A percentile compares a stretch with the other conserved stretches of the same genome.
These are phyloP conservation scores for Grosmannia clavigera DNA, from an alignment of 2,329 filamentous ascomycete genomes.

Conservation along the genomic window DNA sequence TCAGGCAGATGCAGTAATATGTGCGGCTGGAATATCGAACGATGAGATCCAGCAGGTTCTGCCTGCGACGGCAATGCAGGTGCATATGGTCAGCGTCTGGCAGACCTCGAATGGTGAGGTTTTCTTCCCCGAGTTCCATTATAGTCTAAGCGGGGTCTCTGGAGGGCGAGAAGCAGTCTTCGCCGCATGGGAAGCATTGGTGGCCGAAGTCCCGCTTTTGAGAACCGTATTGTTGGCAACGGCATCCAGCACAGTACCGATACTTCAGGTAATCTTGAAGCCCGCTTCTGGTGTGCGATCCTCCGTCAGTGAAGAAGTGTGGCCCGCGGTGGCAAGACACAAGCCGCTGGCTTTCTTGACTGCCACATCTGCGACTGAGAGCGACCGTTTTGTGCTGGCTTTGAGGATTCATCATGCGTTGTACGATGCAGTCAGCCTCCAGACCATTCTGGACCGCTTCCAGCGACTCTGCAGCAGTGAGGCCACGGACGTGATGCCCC, in stretches of 20 bases:
- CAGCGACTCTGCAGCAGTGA: slow-evolving; percentile 11
- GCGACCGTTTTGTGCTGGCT: slow-evolving; percentile 20
- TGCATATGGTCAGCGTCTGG: slow-evolving; percentile 72
- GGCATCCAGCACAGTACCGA: slow-evolving; percentile 29
- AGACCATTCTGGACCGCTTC: slow-evolving; percentile 41
- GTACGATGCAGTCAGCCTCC: slow-evolving; percentile 76
- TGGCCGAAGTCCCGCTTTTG: slow-evolving; percentile 47
- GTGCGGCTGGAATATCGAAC: slow-evolving; percentile 24
- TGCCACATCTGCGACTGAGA: neutral
- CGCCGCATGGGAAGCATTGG: slow-evolving; percentile 48
- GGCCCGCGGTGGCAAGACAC: slow-evolving; percentile 3
- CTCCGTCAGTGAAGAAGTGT: neutral
- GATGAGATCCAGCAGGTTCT: slow-evolving; percentile 43
- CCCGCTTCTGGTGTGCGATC: slow-evolving; percentile 1
- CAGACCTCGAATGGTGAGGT: slow-evolving; percentile 50
- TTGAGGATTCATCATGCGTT: slow-evolving; percentile 72
- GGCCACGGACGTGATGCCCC: neutral
- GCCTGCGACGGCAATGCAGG: slow-evolving; percentile 64
- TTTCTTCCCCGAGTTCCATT: slow-evolving; percentile 65
- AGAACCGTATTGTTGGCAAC: slow-evolving; percentile 35
- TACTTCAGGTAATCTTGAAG: slow-evolving; percentile 51
- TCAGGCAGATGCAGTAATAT: slow-evolving; percentile 22
- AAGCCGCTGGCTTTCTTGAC: slow-evolving; percentile 4
- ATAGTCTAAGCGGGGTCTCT: slow-evolving; percentile 32
- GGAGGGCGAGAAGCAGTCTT: slow-evolving; percentile 27